phyloP scores from a whole-genome alignment of 176 grass and related monocot genomes.

The Hyparrhenia diplandra region DNA sequence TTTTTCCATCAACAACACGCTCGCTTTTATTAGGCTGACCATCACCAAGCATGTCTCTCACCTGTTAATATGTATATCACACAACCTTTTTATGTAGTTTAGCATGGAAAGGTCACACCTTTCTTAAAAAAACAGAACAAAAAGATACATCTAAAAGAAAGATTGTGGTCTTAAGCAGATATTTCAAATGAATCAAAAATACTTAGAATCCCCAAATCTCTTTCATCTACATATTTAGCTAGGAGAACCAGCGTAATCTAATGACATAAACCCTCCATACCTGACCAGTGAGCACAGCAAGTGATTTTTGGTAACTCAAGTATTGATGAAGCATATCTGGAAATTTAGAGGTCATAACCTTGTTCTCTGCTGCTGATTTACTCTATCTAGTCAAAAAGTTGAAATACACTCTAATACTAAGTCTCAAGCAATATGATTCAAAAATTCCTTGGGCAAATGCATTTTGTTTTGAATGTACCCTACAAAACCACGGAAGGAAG shows the following conservation, averaged over 20 bases:
- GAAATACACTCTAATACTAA: not conserved
- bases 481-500: conserved; percentile 6
- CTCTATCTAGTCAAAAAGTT: not conserved
- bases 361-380: conserved; percentile 15
- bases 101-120: not conserved
- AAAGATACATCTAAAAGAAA: conserved; percentile 3
- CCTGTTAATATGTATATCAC: conserved; percentile 48
- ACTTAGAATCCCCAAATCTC: not conserved
- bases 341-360: not conserved
- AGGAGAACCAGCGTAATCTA: not conserved
- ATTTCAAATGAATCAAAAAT: conserved; percentile 1
- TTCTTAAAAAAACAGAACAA: not conserved
- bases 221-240: not conserved
- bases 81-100: conserved; percentile 18
- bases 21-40: conserved; percentile 95
- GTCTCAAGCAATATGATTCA: conserved; percentile 14
- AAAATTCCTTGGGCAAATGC: not conserved
- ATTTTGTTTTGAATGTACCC: not conserved
- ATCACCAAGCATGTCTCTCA: conserved; percentile 99
- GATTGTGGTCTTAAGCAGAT: not conserved
- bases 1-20: conserved; percentile 86
- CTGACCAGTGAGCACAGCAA: not conserved
- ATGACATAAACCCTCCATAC: not conserved
- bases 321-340: not conserved
- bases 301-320: conserved; percentile 2